Evolutionary conservation across 2,329 filamentous ascomycete genomes (phyloP).

Genomic region (Colletotrichum lentis): DNA sequence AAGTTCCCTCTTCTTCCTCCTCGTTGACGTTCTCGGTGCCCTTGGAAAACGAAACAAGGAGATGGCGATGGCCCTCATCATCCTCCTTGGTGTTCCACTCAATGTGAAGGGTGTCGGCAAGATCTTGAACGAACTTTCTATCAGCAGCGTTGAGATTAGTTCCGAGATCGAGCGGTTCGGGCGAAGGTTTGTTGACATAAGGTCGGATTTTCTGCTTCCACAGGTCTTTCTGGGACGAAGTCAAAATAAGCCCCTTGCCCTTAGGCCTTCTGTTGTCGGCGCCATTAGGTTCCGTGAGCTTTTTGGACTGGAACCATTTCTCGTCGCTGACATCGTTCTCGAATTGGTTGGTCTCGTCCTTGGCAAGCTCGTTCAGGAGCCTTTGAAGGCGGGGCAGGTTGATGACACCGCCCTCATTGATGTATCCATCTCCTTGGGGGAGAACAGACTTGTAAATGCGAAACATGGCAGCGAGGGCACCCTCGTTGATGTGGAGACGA

Average conservation of each 20-base stretch:
- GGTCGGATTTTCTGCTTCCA: conserved; percentile 83
- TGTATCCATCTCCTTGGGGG: conserved; percentile 88
- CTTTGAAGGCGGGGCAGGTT: conserved; percentile 81
- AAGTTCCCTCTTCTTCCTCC: conserved; percentile 83
- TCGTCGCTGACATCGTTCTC: conserved; percentile 89
- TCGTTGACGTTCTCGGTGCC: conserved; percentile 72
- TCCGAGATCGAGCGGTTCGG: conserved; percentile 76
- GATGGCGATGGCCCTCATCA: conserved; percentile 62
- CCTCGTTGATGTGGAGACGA: conserved; percentile 97
- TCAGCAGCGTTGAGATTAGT: conserved; percentile 79
- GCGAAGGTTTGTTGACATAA: conserved; percentile 76
- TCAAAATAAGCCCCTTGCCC: conserved; percentile 73
- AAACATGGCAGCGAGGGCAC: conserved; percentile 96
- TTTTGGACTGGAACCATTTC: conserved; percentile 91
- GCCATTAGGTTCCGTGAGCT: conserved; percentile 71
- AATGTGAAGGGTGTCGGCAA: conserved; percentile 71
- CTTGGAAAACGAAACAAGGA: conserved; percentile 60
- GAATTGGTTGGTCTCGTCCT: conserved; percentile 92
- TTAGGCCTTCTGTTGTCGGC: conserved; percentile 60
- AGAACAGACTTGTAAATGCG: conserved; percentile 92
- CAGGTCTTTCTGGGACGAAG: conserved; percentile 80
- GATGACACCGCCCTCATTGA: conserved; percentile 94
- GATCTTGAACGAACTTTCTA: conserved; percentile 89
- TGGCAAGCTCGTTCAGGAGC: conserved; percentile 82
- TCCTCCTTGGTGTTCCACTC: conserved; percentile 67